Base-by-base conservation (phyloP, 177 flowering plant species). In the Telopea speciosissima region DNA sequence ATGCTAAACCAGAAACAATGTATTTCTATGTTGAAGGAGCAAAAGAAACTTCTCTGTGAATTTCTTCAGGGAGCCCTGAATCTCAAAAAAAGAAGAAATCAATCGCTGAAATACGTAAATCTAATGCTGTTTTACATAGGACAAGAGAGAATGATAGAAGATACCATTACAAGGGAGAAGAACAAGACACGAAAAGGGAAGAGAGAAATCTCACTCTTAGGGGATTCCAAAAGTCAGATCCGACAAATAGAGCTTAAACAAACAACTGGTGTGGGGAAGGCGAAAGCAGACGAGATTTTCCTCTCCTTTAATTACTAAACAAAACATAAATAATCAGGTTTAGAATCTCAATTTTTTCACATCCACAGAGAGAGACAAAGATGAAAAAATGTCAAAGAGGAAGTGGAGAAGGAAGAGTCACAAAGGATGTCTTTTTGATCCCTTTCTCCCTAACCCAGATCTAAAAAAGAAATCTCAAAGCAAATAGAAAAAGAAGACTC, bases 201-300 rank as follows among this genome's bases (percentile, higher is more conserved):
- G 49, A 24, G 22, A 31, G 63, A 52, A 54, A 54, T 21, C n/a
- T 54, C 21, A 54, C 31, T 52, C 6, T 52, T 6, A 13, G 42
- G 78, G 75, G 72, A 76, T 78, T 73, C 72, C 63, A 67, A 73
- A 75, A 63, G 72, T 5, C 62, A 83, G 80, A 85, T 52, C 69
- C 79, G 86, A 85, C 85, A 85, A 86, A 82, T 11, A 45, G 78
- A 68, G 74, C 72, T 79, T 72, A 72, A 81, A 78, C 85, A 76
- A 78, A 78, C 60, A 63, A 66, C 75, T 7, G 19, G 58, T n/a
- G n/a, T 52, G 17, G n/a, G 9, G n/a, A 52, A 52, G 0, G 61
- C 81, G 78, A 75, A 58, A 24, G 60, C 25, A 36, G 25, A 9
- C 33, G 13, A 28, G 24, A 26, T 64, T 62, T 73, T 22, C 61